Percentiles rank a stretch among this genome's conserved stretches.
Conservation (phyloP, 208 protist genomes). For the Trypanosoma congolense region DNA sequence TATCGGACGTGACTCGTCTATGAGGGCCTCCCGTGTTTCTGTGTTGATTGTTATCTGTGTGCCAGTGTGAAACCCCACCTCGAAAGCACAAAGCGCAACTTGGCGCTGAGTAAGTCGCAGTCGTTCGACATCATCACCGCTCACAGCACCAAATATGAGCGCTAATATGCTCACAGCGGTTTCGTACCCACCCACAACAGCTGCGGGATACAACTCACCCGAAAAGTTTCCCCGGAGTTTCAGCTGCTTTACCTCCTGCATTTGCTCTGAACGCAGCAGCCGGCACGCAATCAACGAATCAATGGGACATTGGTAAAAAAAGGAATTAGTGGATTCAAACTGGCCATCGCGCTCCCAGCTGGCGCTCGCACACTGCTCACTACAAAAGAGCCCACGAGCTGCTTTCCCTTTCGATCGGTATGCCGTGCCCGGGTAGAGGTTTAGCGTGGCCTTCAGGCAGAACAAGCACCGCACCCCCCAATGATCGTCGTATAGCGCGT, state of each 20-base stretch:
- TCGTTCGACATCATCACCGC: constrained; percentile 45
- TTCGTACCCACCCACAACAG: constrained; percentile 63
- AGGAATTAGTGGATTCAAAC: constrained; percentile 56
- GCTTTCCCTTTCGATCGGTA: constrained; percentile 47
- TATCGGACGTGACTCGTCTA: constrained; percentile 49
- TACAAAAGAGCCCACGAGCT: constrained; percentile 85
- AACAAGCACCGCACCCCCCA: constrained; percentile 72
- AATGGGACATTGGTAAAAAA: constrained; percentile 80
- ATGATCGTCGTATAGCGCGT: constrained; percentile 56
- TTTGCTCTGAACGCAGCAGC: constrained; percentile 31
- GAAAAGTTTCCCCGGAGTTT: constrained; percentile 29
- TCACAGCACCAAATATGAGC: constrained; percentile 61
- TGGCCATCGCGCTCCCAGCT: constrained; percentile 73
- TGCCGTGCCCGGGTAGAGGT: constrained; percentile 58
- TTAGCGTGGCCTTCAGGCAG: constrained; percentile 67
- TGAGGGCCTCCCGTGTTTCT: constrained; percentile 17
- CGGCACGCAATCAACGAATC: constrained; percentile 76
- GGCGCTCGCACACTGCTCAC: constrained; percentile 41
- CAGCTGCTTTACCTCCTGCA: neutral
- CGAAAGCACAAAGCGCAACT: constrained; percentile 54
- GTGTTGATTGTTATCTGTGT: constrained; percentile 21
- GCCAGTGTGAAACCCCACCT: constrained; percentile 54
- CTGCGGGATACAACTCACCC: constrained; percentile 49
- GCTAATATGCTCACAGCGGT: constrained; percentile 52
- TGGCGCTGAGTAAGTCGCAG: constrained; percentile 71